phyloP scores from a whole-genome alignment of 768 basidiomycete species.

The Harrya chromipes region DNA sequence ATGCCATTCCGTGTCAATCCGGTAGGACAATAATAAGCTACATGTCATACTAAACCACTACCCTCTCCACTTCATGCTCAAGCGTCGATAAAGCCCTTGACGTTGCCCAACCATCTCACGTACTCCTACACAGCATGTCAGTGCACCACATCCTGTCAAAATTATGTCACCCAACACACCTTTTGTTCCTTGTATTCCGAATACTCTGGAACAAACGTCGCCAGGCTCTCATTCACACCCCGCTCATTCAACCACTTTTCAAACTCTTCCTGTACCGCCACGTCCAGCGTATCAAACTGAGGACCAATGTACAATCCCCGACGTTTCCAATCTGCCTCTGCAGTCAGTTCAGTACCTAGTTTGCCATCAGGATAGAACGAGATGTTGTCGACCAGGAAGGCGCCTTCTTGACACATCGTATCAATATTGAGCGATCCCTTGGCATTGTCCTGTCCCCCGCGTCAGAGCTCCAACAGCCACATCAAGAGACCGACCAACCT shows the following conservation, averaged over 20 bases:
- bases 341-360: constrained; percentile 71
- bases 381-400: constrained; percentile 86
- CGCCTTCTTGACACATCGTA: constrained; percentile 72
- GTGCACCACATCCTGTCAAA: constrained; percentile 2
- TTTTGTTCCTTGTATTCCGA: constrained; percentile 91
- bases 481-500: constrained; percentile 43
- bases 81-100: constrained; percentile 78
- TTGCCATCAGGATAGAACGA: constrained; percentile 76
- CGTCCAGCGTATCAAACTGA: constrained; percentile 89
- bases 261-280: constrained; percentile 85
- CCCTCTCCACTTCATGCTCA: constrained; percentile 27
- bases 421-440: constrained; percentile 77
- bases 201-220: constrained; percentile 86
- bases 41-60: neutral
- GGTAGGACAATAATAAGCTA: constrained; percentile 5
- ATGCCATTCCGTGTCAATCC: constrained; percentile 16
- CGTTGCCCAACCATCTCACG: constrained; percentile 79
- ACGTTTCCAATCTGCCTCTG: constrained; percentile 93
- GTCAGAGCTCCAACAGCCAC: neutral
- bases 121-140: constrained; percentile 65
- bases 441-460: constrained; percentile 38
- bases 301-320: constrained; percentile 92
- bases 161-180: constrained; percentile 39
- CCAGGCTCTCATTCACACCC: constrained; percentile 79
- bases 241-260: constrained; percentile 88